These are phyloP conservation scores for Monotropa hypopitys DNA, from an alignment of 179 eudicot species.

Conservation along the genomic window DNA sequence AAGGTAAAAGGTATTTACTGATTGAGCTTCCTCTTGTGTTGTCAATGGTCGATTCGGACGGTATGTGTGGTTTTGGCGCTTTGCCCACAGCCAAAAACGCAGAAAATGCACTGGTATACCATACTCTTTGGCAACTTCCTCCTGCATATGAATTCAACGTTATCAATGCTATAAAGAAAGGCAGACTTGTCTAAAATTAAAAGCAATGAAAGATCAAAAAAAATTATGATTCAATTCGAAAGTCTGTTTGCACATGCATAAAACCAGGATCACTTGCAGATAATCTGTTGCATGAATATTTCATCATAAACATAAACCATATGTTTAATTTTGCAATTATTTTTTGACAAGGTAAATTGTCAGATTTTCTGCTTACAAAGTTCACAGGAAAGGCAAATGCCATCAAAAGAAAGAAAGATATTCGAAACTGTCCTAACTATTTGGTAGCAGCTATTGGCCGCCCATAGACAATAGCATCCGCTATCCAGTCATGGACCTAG, in stretches of 20 bases:
- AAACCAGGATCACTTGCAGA: background rate
- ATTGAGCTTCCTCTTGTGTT: constrained; percentile 51
- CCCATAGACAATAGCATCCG: background rate
- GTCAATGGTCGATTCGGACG: constrained; percentile 84
- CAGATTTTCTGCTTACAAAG: background rate
- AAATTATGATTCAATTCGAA: background rate
- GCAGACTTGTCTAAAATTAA: background rate
- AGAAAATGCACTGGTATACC: constrained; percentile 81
- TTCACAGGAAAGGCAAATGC: background rate
- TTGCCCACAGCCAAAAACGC: constrained; percentile 89
- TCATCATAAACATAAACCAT: background rate
- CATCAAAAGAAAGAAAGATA: background rate
- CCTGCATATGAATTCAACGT: constrained; percentile 26
- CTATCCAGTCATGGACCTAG: background rate
- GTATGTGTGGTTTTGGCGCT: constrained; percentile 85
- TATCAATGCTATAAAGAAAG: background rate
- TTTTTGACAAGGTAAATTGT: background rate
- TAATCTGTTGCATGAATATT: background rate
- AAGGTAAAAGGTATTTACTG: constrained; percentile 29
- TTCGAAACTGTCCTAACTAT: background rate
- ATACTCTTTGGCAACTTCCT: constrained; percentile 81
- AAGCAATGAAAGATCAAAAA: background rate
- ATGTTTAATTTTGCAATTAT: background rate
- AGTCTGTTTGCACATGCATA: background rate
- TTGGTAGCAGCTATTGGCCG: background rate